Evolutionary conservation across 306 rosid genomes (phyloP).

Genomic region (Chamaecrista fasciculata): DNA sequence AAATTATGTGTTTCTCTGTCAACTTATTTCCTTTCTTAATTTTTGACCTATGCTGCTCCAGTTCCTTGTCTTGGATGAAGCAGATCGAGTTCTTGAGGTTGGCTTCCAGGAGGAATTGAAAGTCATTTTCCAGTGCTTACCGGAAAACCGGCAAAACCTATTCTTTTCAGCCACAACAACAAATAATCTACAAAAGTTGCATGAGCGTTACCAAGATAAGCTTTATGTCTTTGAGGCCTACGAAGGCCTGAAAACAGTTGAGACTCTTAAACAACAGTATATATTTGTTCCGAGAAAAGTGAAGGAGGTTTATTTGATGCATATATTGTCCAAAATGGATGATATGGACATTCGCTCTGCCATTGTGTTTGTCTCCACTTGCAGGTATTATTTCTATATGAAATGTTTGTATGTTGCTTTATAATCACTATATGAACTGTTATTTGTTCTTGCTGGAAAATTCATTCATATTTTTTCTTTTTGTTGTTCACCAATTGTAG

Average conservation of each 20-base stretch:
- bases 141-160: constrained; percentile 74
- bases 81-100: constrained; percentile 81
- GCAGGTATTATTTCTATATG: constrained; percentile 57
- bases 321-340: constrained; percentile 71
- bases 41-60: constrained; percentile 29
- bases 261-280: constrained; percentile 66
- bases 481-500: constrained; percentile 39
- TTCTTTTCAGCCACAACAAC: constrained; percentile 87
- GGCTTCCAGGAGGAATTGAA: constrained; percentile 83
- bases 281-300: constrained; percentile 61
- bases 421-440: too few relatives aligned
- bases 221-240: constrained; percentile 74
- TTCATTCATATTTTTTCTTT: background rate
- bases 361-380: constrained; percentile 68
- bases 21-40: background rate
- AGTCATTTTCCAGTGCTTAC: constrained; percentile 71
- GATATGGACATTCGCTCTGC: constrained; percentile 75
- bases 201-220: constrained; percentile 66
- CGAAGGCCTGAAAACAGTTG: constrained; percentile 83
- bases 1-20: constrained; percentile 7
- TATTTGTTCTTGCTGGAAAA: too few relatives aligned
- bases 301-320: constrained; percentile 78
- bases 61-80: constrained; percentile 95
- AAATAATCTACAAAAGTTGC: constrained; percentile 58
- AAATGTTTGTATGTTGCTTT: constrained; percentile 5